A percentile compares a stretch with the other conserved stretches of the same genome.
Evolutionary conservation across 257 asterid species (phyloP).

Genomic region (Vinca minor): DNA sequence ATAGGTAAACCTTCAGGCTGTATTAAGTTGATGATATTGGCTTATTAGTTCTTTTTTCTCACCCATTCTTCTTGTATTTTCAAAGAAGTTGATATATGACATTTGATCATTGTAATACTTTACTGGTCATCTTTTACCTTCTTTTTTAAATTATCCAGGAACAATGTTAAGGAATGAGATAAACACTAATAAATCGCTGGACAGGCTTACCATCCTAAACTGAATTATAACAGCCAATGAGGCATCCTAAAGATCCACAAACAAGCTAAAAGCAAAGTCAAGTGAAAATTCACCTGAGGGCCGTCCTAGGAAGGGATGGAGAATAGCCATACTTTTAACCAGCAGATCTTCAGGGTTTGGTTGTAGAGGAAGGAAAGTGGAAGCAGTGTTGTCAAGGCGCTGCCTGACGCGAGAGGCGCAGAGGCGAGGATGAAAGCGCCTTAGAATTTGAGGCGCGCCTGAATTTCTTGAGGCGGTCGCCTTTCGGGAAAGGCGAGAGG

Average conservation of each 20-base stretch:
- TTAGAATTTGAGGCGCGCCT: too few species aligned
- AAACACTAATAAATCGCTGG: background rate
- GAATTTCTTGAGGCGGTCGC: too few species aligned
- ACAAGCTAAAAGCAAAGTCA: background rate
- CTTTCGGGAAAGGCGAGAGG: too few species aligned
- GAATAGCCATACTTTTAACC: background rate
- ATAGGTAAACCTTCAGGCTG: slow-evolving; percentile 6
- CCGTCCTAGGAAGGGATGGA: background rate
- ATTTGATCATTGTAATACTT: background rate
- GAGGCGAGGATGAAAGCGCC: too few species aligned
- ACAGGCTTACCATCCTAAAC: background rate
- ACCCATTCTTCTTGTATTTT: background rate
- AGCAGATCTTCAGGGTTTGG: background rate
- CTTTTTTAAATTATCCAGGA: background rate
- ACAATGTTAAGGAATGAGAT: background rate
- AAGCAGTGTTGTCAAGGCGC: too few species aligned
- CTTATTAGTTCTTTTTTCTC: slow-evolving; percentile 1
- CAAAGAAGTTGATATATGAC: background rate
- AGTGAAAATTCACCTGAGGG: background rate
- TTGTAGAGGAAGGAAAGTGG: too few species aligned
- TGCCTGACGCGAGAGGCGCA: too few species aligned
- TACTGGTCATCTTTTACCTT: background rate
- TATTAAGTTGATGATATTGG: slow-evolving; percentile 6
- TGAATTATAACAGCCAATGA: background rate
- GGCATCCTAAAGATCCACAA: background rate